Conservation (phyloP, 192 early-diverging fungal species). For the Neocallimastix lanati region DNA sequence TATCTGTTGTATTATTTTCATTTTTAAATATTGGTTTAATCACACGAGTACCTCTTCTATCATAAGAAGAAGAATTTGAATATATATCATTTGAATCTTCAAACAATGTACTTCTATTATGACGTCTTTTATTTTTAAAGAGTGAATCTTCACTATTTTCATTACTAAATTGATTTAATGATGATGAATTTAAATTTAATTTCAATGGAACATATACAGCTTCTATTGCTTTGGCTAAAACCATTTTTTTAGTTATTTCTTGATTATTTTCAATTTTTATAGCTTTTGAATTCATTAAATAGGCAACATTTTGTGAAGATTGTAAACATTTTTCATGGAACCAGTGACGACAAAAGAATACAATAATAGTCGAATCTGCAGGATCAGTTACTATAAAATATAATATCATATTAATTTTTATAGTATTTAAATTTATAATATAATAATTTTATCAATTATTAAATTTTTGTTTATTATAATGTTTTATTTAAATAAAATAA, state of each 20-base stretch:
- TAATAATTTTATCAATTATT: neutral
- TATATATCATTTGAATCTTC: neutral
- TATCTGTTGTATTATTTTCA: neutral
- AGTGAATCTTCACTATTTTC: neutral
- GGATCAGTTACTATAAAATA: neutral
- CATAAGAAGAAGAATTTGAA: neutral
- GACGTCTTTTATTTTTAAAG: neutral
- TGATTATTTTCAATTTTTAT: neutral
- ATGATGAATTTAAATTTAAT: neutral
- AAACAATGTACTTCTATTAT: neutral
- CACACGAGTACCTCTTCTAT: neutral
- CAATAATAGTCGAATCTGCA: conserved; percentile 17
- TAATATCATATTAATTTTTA: no score
- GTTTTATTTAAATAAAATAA: conserved; percentile 10
- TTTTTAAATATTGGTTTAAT: neutral
- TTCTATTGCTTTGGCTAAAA: neutral
- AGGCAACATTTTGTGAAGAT: neutral
- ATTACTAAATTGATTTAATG: neutral
- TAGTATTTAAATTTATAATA: no score
- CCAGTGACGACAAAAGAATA: conserved; percentile 83
- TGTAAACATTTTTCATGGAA: conserved; percentile 71
- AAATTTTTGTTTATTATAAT: conserved; percentile 11
- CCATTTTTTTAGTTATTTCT: neutral
- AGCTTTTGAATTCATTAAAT: neutral
- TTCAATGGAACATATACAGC: neutral